phyloP scores from a whole-genome alignment of 2,329 filamentous ascomycete species.

The Xylaria sp. region DNA sequence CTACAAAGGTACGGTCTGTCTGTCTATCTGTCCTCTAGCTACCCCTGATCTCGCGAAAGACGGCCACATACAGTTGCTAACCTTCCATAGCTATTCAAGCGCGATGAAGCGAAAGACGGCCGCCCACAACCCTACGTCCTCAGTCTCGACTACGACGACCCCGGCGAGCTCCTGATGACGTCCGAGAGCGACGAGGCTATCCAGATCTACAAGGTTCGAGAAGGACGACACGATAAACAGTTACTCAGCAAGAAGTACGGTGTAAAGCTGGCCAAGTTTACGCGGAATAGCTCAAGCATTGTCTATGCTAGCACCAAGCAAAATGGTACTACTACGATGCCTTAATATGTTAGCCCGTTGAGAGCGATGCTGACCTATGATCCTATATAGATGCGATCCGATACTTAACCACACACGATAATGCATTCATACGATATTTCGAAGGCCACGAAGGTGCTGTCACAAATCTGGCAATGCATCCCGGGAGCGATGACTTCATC shows the following conservation, averaged over 20 bases:
- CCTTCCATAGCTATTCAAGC: conserved; percentile 65
- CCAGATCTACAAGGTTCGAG: conserved; percentile 92
- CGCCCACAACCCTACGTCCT: conserved; percentile 73
- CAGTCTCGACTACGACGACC: conserved; percentile 96
- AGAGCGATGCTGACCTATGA: conserved; percentile 4
- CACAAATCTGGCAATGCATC: conserved; percentile 84
- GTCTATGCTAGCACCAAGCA: conserved; percentile 96
- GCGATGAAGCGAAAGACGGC: conserved; percentile 64
- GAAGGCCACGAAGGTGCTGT: conserved; percentile 87
- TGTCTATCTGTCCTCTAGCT: background rate
- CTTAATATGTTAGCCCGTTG: background rate
- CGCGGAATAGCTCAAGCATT: conserved; percentile 89
- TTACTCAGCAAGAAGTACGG: conserved; percentile 97
- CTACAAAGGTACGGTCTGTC: conserved; percentile 78
- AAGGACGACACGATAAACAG: conserved; percentile 88
- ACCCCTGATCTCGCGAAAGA: background rate
- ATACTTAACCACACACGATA: conserved; percentile 92
- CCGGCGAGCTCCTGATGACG: conserved; percentile 90
- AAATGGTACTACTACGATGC: conserved; percentile 68
- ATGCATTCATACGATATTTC: conserved; percentile 96
- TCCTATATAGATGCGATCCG: conserved; percentile 75
- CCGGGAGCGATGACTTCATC: conserved; percentile 88
- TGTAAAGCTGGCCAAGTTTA: conserved; percentile 92
- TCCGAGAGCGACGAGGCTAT: conserved; percentile 94
- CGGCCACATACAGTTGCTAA: conserved; percentile 16